Conservation (phyloP, 2,329 filamentous ascomycete genomes). For the Thelonectria discophora region DNA sequence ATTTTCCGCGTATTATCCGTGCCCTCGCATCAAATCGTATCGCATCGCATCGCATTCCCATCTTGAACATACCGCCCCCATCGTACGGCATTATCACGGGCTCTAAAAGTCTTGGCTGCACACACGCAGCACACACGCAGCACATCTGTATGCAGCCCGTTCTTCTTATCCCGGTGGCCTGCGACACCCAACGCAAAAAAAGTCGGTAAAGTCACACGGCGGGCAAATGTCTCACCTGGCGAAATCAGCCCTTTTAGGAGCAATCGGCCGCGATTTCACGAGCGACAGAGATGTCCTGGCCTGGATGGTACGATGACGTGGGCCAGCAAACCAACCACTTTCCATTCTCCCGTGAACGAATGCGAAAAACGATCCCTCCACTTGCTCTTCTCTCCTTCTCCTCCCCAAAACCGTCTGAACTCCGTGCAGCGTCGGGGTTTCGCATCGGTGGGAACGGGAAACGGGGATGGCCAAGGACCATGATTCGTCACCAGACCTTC, state of each 20-base stretch:
- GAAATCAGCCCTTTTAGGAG: not conserved
- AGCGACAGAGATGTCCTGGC: no score
- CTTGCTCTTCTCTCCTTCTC: not conserved
- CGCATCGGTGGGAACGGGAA: not conserved
- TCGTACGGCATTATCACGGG: conserved; percentile 18
- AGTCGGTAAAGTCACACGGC: not conserved
- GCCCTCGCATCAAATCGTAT: not conserved
- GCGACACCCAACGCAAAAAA: not conserved
- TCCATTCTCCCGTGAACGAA: conserved; percentile 13
- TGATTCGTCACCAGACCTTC: conserved; percentile 10
- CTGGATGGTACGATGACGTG: conserved; percentile 17
- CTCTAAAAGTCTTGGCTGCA: conserved; percentile 3
- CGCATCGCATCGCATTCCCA: not conserved
- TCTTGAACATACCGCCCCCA: not conserved
- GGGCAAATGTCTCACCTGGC: not conserved
- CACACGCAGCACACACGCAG: not conserved
- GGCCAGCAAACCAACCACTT: not conserved
- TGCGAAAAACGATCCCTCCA: conserved; percentile 6
- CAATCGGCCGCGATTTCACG: no score
- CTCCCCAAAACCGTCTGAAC: conserved; percentile 6
- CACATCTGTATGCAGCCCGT: not conserved
- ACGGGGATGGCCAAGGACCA: not conserved
- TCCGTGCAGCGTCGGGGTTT: conserved; percentile 1
- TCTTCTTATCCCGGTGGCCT: not conserved
- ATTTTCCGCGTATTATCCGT: conserved; percentile 1